phyloP scores from a whole-genome alignment of 1,139 yeast species.

The Hyphopichia fennica region DNA sequence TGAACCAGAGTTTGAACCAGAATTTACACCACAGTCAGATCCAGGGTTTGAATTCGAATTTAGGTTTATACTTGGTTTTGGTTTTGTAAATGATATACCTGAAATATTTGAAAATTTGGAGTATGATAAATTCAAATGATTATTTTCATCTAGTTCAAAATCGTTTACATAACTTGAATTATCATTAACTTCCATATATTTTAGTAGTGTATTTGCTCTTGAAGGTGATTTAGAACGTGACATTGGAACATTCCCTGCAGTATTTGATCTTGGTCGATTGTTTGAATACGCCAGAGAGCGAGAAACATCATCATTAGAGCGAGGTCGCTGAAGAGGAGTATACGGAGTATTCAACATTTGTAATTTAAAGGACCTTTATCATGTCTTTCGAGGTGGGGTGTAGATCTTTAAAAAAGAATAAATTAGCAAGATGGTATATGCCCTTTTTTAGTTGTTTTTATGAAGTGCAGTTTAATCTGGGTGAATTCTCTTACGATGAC shows the following conservation, averaged over 20 bases:
- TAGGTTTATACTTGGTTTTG: background rate
- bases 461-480: no score
- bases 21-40: background rate
- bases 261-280: background rate
- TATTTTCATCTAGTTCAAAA: conserved; percentile 20
- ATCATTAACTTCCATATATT: conserved; percentile 9
- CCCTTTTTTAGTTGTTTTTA: no score
- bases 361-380: background rate
- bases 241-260: background rate
- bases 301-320: background rate
- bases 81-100: conserved; percentile 16
- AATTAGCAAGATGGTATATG: no score
- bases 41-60: background rate
- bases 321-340: background rate
- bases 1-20: background rate
- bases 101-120: conserved; percentile 38
- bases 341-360: background rate
- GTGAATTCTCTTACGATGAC: no score
- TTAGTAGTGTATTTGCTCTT: conserved; percentile 2
- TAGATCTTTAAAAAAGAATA: no score
- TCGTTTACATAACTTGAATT: conserved; percentile 17
- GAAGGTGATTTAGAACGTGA: background rate
- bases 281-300: background rate
- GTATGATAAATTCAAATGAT: conserved; percentile 31
- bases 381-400: background rate